These are phyloP conservation scores for Colletotrichum acutatum DNA, from an alignment of 2,329 filamentous ascomycete species.

Conservation along the genomic window DNA sequence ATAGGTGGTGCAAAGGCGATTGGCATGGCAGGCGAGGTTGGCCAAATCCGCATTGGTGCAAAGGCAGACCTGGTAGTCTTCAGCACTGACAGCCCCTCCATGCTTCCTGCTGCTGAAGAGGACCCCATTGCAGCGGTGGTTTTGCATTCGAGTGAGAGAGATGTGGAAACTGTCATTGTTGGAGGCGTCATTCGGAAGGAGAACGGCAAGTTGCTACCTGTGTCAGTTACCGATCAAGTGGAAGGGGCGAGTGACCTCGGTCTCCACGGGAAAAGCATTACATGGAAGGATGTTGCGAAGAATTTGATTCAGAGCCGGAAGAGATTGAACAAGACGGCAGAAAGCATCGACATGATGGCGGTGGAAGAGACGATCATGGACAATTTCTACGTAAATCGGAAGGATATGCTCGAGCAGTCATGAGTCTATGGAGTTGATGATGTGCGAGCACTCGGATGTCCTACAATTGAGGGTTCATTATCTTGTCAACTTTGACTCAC, in stretches of 20 bases:
- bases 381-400: neutral
- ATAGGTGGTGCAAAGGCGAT: conserved; percentile 56
- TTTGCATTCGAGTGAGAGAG: conserved; percentile 52
- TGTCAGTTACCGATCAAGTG: neutral
- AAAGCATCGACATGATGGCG: conserved; percentile 3
- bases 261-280: neutral
- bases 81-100: conserved; percentile 44
- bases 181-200: conserved; percentile 52
- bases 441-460: neutral
- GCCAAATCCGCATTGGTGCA: conserved; percentile 56
- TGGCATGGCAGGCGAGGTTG: conserved; percentile 53
- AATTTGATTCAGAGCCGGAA: conserved; percentile 6
- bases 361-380: conserved; percentile 6
- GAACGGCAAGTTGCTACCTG: conserved; percentile 40
- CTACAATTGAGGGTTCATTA: neutral
- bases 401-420: conserved; percentile 8
- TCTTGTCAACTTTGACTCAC: neutral
- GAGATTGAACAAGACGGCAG: neutral
- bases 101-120: conserved; percentile 53
- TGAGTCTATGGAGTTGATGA: neutral
- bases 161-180: conserved; percentile 55
- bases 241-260: neutral
- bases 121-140: conserved; percentile 55
- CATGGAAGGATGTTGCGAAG: conserved; percentile 1
- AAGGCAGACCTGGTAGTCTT: conserved; percentile 61